phyloP scores from a whole-genome alignment of 1,284 basidiomycete genomes.

The Hemileia vastatrix region DNA sequence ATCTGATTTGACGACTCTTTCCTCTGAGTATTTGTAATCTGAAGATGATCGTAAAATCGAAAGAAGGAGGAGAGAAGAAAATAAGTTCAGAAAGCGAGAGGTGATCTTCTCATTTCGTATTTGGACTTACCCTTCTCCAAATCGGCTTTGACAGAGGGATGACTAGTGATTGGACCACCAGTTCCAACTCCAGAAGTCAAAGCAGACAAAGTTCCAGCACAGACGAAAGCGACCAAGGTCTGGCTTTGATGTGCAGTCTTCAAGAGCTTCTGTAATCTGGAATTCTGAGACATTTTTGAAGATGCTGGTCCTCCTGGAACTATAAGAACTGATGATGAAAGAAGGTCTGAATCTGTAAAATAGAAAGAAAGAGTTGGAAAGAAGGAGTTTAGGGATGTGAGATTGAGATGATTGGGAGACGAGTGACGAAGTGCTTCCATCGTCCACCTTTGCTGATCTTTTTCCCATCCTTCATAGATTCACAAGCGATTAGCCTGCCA shows the following conservation, averaged over 20 bases:
- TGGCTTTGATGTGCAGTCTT: background rate
- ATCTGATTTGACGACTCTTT: slow-evolving; percentile 63
- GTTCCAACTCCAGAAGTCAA: slow-evolving; percentile 55
- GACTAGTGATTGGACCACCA: slow-evolving; percentile 58
- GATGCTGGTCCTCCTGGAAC: background rate
- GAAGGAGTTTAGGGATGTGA: no score
- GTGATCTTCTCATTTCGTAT: no score
- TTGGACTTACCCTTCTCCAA: slow-evolving; percentile 53
- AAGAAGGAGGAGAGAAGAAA: slow-evolving; percentile 10
- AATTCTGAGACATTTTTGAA: background rate
- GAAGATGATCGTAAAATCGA: background rate
- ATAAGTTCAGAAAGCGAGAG: background rate
- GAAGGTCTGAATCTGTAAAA: slow-evolving; percentile 55
- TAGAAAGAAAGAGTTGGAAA: background rate
- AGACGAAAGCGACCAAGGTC: slow-evolving; percentile 68
- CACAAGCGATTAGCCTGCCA: no score
- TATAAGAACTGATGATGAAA: background rate
- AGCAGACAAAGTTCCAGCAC: slow-evolving; percentile 62
- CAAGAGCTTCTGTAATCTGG: background rate
- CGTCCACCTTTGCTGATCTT: no score
- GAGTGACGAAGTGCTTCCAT: no score
- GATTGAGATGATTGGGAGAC: no score
- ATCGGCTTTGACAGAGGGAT: slow-evolving; percentile 61
- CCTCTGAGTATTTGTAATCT: slow-evolving; percentile 70
- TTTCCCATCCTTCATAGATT: no score